Base-by-base conservation (phyloP, 2,329 filamentous ascomycete genomes). In the Juglanconis juglandina region DNA sequence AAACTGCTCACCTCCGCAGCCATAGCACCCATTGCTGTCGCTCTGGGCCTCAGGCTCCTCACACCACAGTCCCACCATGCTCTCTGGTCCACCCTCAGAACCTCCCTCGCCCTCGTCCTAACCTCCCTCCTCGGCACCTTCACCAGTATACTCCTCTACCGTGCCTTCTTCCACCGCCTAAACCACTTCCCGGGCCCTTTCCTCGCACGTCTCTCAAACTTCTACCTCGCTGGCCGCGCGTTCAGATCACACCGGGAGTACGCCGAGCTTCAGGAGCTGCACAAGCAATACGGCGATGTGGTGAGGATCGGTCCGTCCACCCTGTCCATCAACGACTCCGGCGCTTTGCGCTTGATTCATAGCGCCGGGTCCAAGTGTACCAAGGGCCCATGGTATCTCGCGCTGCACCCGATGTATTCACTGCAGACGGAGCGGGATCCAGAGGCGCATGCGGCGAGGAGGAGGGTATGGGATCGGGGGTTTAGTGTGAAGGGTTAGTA, bases 121-220 rank as follows among this genome's bases (percentile, higher is more conserved):
- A 46, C 14, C 42, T 44, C 41, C 24, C 33, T 58, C 10, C 37
- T 44, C 8, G 54, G 59, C n/a, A 50, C 51, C 14, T 58, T 24
- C 33, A 55, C 56, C 35, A 62, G 60, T 42, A 62, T 62, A 39
- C 17, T 49, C 14, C 34, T 62, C 48, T 62, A 62, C n/a, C 51
- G 60, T 9, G 37, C 46, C 37, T 54, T 47, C n/a, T 57, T 62
- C 13, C 60, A 62, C 32, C 57, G 50, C 7, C 53, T 62, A 8
- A 33, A 44, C 9, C 52, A 53, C 9, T 62, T 60, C n/a, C 53
- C 60, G 24, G 60, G 60, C 1, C 60, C 60, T 5, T 56, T 62
- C 34, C 51, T 37, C 32, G 60, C 60, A 5, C 59, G 59, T 3
- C 4, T 54, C n/a, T 61, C 59, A 10, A 48, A 50, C 13, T 47